Evolutionary conservation across 176 grass and related monocot genomes (phyloP), one percentile per base, ranked within the genome.

Genomic region (Dendrocalamus sinicus): DNA sequence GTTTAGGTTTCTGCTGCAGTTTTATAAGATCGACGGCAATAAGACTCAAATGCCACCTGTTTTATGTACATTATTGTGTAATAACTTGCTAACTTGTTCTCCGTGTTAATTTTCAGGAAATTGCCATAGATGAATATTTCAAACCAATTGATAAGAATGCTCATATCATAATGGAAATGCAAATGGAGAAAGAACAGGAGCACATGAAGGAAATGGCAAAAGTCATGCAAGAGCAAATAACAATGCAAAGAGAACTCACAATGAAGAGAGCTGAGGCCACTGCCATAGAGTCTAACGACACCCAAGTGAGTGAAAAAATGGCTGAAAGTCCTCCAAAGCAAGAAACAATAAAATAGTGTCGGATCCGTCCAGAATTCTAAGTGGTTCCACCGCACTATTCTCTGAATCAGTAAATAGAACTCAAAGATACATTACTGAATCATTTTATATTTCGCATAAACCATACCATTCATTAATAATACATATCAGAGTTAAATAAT

Each of bases 51-150:
- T 72, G 79, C 40, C 32, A 83, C 46, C 15, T 65, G 58, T 83
- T 14, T 15, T 82, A 46, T 77, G 24, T 37, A 20, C 53, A 76
- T 16, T 57, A 43, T 54, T 23, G 17, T 37, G 24, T 20, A 76
- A 75, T 69, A 24, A 66, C 39, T 72, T 73, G 17, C 60, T 64
- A 83, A 79, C 44, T 28, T 45, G 43, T 70, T 79, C 66, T 48
- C 58, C 15, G 68, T 76, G 20, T 23, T 86, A 41, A 79, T 84
- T 80, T 79, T 41, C 81, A 96, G 28, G 96, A 98, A 91, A 81
- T 90, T 72, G 81, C 90, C 59, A 94, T 98, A 35, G 93, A 98
- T 48, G 84, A 92, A 24, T 93, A 95, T 73, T 98, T 98, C 82
- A 92, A 98, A 81, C 93, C 93, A 46, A 91, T 98, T 23, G 96